These are phyloP conservation scores for Suhomyces chickasaworum DNA, from an alignment of 1,139 yeast species.

Conservation along the genomic window DNA sequence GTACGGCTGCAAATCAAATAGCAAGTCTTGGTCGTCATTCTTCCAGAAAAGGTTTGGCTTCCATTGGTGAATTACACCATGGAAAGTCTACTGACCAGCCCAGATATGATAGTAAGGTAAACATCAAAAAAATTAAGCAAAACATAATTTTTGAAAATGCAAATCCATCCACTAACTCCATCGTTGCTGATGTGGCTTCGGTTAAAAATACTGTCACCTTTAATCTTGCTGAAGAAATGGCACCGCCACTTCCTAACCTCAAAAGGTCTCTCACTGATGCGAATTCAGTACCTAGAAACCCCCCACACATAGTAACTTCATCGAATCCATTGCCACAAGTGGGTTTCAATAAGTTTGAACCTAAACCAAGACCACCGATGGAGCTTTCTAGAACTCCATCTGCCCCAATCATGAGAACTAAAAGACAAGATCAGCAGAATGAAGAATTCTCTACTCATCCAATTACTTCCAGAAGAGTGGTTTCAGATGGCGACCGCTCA, in stretches of 20 bases:
- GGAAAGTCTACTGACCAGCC: not conserved
- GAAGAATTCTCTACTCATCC: constrained; percentile 6
- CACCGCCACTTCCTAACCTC: constrained; percentile 7
- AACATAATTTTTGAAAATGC: constrained; percentile 27
- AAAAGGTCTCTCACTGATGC: constrained; percentile 7
- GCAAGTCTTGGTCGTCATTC: constrained; percentile 10
- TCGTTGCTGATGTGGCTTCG: constrained; percentile 30
- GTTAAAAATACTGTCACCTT: constrained; percentile 6
- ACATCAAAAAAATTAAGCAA: constrained; percentile 29
- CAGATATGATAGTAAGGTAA: constrained; percentile 11
- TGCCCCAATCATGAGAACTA: constrained; percentile 16
- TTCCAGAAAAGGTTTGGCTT: constrained; percentile 11
- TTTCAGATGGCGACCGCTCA: constrained; percentile 11
- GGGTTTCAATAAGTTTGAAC: not conserved
- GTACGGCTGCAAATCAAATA: constrained; percentile 5
- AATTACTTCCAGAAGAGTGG: constrained; percentile 9
- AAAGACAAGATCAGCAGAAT: not conserved
- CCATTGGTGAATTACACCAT: constrained; percentile 6
- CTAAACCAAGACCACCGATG: constrained; percentile 1
- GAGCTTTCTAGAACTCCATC: constrained; percentile 20
- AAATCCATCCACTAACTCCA: constrained; percentile 32
- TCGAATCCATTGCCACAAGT: not conserved
- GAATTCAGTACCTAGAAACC: not conserved
- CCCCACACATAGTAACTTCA: not conserved
- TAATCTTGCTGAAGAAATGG: not conserved